Evolutionary conservation across 192 early-diverging fungal species (phyloP), one percentile per base, ranked within the genome.

Genomic region (Radiomyces spectabilis): DNA sequence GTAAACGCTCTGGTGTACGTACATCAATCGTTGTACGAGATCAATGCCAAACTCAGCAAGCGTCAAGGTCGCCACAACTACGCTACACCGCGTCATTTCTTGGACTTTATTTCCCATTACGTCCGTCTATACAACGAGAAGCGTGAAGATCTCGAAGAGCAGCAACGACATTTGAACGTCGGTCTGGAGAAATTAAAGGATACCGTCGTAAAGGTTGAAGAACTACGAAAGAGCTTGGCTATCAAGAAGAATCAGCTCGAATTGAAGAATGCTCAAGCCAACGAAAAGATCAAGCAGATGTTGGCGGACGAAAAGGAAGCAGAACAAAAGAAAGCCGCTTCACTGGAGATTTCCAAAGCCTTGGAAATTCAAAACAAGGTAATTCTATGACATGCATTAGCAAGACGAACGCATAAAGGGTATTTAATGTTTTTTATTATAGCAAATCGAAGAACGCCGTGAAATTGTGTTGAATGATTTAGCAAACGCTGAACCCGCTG

Each of bases 31-130:
- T 74, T 97, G 43, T 85, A 89, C 43, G 85, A 82, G 1, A 78
- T 93, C 57, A 99, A 95, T 63, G 76, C 79, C 26, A 85, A 85
- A 40, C 79, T 99, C 48, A 82, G 75, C 63, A 82, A 85, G 57
- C 78, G 94, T 10, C 84, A 83, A 44, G 93, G 93, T 5, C 75
- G 79, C n/a, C 67, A 77, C 29, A 88, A 89, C 57, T 86, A 91
- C 69, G 89, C 91, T 18, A 99, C 97, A 15, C 97, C 97, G 15
- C 85, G 98, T 29, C 98, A 99, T 65, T 99, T 91, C 71, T 73
- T 99, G 18, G 98, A 99, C 76, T 96, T 97, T 63, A 91, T 99
- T 52, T 79, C 81, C 55, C 94, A 97, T 43, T 98, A 93, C 62
- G 86, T 85, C 18, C 81, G 83, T 32, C 70, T 98, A 43, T 97